Base-by-base conservation (phyloP, 139 green algal genomes). In the Coelastrella sp. region DNA sequence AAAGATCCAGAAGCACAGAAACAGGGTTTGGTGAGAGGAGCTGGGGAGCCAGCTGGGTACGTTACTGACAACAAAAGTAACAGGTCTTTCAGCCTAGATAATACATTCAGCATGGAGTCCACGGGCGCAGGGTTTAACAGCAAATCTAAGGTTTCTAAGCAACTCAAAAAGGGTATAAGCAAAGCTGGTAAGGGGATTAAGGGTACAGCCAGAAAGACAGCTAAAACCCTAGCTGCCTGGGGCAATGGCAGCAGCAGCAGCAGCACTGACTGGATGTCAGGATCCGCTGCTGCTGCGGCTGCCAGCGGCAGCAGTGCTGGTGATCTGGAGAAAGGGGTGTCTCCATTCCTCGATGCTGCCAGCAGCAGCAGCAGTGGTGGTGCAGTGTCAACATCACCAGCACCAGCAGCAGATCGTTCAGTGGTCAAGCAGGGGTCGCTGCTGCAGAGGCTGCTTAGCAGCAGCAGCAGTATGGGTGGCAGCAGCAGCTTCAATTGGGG, bases 371-470 rank as follows among this genome's bases (percentile, higher is more conserved):
- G 59, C 80, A n/a, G n/a, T n/a, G 73, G 20, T 13, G 59, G 7
- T 65, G 1, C 8, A 19, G 5, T 54, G 60, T 5, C 57, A n/a
- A n/a, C 16, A 23, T 7, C n/a, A 66, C 7, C 58, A 74, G 80
- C n/a, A 61, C 59, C 13, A 54, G 22, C 20, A 61, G 32, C 32
- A 47, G 32, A 47, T 47, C 32, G 32, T 47, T 19, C 47, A 65
- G 22, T 85, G 59, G 11, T 74, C n/a, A 65, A 85, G 59, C 80
- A 85, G 22, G 23, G 60, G 3, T 86, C 80, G 6, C n/a, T 86
- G 17, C 80, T 86, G 80, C 80, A 86, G 20, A 54, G 80, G 20
- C 60, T 86, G 59, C 59, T 86, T 20, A 86, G 80, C 60, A 74
- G 60, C 11, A 57, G 80, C 20, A 74, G 80, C 80, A 86, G 79